phyloP scores from a whole-genome alignment of 352 stramenopile species.

The Phytophthora crassamura region DNA sequence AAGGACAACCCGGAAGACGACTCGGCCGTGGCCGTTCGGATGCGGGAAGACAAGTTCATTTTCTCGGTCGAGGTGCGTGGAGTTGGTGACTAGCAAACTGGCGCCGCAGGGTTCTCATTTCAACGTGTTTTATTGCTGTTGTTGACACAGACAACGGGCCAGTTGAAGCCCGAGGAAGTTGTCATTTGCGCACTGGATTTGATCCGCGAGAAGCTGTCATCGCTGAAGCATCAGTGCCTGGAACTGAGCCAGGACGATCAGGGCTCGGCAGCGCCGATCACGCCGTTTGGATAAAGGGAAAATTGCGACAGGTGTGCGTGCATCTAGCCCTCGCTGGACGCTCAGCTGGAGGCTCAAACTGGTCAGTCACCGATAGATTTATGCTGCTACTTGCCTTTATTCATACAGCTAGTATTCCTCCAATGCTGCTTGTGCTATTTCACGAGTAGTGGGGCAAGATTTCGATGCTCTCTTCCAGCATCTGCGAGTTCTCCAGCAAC shows the following conservation, averaged over 20 bases:
- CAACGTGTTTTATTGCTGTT: not conserved
- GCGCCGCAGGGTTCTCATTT: slow-evolving; percentile 5
- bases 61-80: slow-evolving; percentile 93
- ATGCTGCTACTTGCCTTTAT: slow-evolving; percentile 37
- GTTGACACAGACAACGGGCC: slow-evolving; percentile 70
- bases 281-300: slow-evolving; percentile 74
- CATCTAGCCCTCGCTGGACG: slow-evolving; percentile 16
- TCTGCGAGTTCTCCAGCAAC: slow-evolving; percentile 56
- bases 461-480: slow-evolving; percentile 55
- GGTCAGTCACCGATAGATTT: slow-evolving; percentile 34
- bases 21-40: slow-evolving; percentile 91
- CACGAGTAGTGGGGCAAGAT: slow-evolving; percentile 75
- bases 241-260: slow-evolving; percentile 87
- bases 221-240: slow-evolving; percentile 87
- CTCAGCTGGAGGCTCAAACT: slow-evolving; percentile 5
- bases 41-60: slow-evolving; percentile 95
- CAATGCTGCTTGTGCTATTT: slow-evolving; percentile 6
- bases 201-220: slow-evolving; percentile 87
- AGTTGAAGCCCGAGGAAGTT: slow-evolving; percentile 85
- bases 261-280: slow-evolving; percentile 67
- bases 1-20: slow-evolving; percentile 96
- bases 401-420: slow-evolving; percentile 32
- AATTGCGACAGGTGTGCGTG: slow-evolving; percentile 17
- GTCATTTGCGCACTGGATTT: slow-evolving; percentile 89
- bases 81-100: not conserved